Evolutionary conservation across 129 eudicot species (phyloP), one percentile per base, ranked within the genome.

Genomic region (Ambrosia trifida): DNA sequence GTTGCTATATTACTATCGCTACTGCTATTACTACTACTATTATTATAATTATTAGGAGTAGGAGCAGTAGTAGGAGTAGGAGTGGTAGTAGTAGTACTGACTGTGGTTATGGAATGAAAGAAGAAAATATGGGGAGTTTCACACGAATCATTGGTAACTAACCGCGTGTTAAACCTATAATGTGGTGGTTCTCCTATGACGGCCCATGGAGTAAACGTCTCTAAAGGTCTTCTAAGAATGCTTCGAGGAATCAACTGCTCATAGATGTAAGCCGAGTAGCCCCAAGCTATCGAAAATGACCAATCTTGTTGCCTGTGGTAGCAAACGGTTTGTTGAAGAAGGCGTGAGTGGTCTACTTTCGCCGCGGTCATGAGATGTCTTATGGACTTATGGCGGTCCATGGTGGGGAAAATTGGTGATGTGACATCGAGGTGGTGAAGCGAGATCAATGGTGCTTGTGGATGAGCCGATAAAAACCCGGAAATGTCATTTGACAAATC

Each of bases 111-210:
- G 1, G 77, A 72, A 8, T 49, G 82, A 7, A 80, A 72, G 71
- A 66, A 84, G 63, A 84, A 84, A 24, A 68, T 5, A 49, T 84
- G 85, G 16, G 84, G 84, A 19, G 84, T 66, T 69, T 80, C 84
- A 45, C 84, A 80, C 3, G 84, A 77, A 33, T 69, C 38, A 49
- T 74, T 65, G 40, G 72, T 11, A 4, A 68, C 31, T 19, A 69
- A 19, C 41, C 84, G 72, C 6, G 84, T 75, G 54, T 80, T 80
- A 19, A 80, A 80, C 84, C 74, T 80, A 66, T 74, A 80, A 69
- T 80, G 80, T 2, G 84, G 84, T 4, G 84, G 84, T 0, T 5
- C 57, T 31, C 62, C 35, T 47, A 74, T 33, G 47, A 80, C 62
- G 61, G 80, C 75, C 84, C 84, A 80, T 8, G 84, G 84, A 6